Percentiles rank a stretch among this genome's conserved stretches.
Evolutionary conservation across 1,139 yeast species (phyloP).

Genomic region (Debaryomyces subglobosus): DNA sequence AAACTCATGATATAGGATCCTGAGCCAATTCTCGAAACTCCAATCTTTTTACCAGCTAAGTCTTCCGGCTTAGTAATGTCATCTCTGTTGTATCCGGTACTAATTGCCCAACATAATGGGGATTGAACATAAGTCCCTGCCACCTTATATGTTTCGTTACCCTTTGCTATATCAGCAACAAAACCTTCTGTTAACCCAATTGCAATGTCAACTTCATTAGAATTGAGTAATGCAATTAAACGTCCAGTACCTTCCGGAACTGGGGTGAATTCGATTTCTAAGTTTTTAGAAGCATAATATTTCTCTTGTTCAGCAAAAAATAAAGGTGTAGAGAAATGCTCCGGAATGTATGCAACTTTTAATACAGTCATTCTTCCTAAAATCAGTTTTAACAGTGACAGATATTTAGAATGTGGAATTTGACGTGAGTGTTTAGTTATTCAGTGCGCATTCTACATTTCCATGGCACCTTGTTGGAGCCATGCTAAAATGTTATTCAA

Average conservation of each 20-base stretch:
- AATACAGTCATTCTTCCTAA: constrained; percentile 11
- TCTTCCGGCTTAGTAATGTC: constrained; percentile 55
- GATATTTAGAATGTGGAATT: background rate
- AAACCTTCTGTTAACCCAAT: constrained; percentile 92
- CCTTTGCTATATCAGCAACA: constrained; percentile 78
- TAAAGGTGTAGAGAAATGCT: constrained; percentile 87
- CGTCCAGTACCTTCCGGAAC: constrained; percentile 91
- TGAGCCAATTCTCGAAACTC: constrained; percentile 87
- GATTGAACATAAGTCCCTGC: constrained; percentile 83
- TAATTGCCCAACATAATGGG: constrained; percentile 89
- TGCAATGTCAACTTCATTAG: constrained; percentile 70
- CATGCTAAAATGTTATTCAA: too few species aligned
- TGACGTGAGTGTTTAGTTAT: background rate
- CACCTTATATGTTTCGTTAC: constrained; percentile 61
- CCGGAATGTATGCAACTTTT: constrained; percentile 84
- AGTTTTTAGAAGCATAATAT: constrained; percentile 48
- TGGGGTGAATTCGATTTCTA: constrained; percentile 65
- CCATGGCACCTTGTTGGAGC: background rate
- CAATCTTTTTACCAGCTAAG: constrained; percentile 65
- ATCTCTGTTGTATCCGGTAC: constrained; percentile 66
- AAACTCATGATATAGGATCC: constrained; percentile 92
- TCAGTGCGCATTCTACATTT: background rate
- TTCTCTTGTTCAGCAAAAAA: constrained; percentile 69
- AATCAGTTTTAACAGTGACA: background rate
- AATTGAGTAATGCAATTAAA: constrained; percentile 71